Conservation (phyloP, 1,139 yeast genomes). For the Meyerozyma guilliermondii region DNA sequence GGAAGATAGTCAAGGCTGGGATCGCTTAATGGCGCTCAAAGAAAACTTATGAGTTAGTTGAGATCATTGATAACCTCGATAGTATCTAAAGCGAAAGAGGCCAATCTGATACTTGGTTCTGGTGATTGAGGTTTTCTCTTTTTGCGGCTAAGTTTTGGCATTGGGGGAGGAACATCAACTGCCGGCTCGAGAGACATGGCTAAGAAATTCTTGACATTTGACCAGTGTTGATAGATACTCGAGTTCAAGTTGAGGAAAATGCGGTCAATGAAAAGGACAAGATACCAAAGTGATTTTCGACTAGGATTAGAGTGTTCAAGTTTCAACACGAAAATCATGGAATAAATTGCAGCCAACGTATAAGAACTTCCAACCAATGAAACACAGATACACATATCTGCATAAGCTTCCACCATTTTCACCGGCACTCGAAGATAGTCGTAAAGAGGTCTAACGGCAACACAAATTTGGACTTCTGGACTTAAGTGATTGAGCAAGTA, state of each 20-base stretch:
- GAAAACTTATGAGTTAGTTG: conserved; percentile 22
- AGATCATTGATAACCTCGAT: neutral
- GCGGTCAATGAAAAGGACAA: neutral
- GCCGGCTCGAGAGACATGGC: neutral
- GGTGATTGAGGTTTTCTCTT: neutral
- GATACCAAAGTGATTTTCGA: neutral
- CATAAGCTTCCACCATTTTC: conserved; percentile 30
- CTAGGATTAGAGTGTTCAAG: conserved; percentile 31
- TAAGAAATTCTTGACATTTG: neutral
- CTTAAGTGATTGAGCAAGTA: conserved; percentile 31
- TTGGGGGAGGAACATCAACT: neutral
- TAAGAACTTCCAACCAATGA: conserved; percentile 15
- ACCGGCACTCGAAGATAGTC: conserved; percentile 30
- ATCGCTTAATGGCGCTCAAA: conserved; percentile 52
- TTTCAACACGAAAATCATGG: conserved; percentile 33
- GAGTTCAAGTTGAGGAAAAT: neutral
- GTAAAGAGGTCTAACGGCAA: conserved; percentile 29
- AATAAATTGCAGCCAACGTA: conserved; percentile 26
- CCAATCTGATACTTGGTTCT: neutral
- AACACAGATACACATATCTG: conserved; percentile 31
- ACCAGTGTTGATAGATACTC: neutral
- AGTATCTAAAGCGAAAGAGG: neutral
- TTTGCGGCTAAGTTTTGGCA: neutral
- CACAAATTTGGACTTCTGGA: conserved; percentile 25
- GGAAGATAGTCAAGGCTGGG: conserved; percentile 83